These are phyloP conservation scores for Fusarium armeniacum DNA, from an alignment of 2,329 filamentous ascomycete genomes.

Conservation along the genomic window DNA sequence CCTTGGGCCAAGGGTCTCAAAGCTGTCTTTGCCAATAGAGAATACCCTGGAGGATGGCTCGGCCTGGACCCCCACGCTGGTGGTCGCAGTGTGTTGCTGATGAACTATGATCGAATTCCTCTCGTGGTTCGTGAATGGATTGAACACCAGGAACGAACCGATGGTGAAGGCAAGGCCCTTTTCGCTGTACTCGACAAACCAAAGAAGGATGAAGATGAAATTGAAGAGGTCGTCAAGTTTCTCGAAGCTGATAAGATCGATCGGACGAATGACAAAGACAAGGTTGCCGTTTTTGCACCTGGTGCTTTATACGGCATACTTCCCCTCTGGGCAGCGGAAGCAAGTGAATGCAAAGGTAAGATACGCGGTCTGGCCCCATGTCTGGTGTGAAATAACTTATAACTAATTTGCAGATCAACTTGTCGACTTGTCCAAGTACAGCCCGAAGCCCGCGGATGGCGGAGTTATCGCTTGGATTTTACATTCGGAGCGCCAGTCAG, in stretches of 20 bases:
- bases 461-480: constrained; percentile 51
- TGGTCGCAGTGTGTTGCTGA: constrained; percentile 62
- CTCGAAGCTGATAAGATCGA: constrained; percentile 47
- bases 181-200: constrained; percentile 60
- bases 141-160: constrained; percentile 57
- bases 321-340: constrained; percentile 64
- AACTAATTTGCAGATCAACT: constrained; percentile 44
- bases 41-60: constrained; percentile 67
- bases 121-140: constrained; percentile 63
- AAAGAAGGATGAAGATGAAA: constrained; percentile 55
- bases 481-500: constrained; percentile 50
- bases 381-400: constrained; percentile 15
- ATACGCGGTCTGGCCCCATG: background rate
- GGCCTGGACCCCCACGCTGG: constrained; percentile 66
- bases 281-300: constrained; percentile 65
- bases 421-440: constrained; percentile 51
- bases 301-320: constrained; percentile 65
- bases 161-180: constrained; percentile 55
- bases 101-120: constrained; percentile 62
- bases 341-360: constrained; percentile 60
- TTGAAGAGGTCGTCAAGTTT: constrained; percentile 56
- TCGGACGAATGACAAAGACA: constrained; percentile 52
- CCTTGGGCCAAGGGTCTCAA: constrained; percentile 59
- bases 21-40: constrained; percentile 56
- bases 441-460: constrained; percentile 44